A percentile compares a stretch with the other conserved stretches of the same genome.
These are phyloP conservation scores for Solanum chmielewskii DNA, from an alignment of 257 asterid genomes.

Conservation along the genomic window DNA sequence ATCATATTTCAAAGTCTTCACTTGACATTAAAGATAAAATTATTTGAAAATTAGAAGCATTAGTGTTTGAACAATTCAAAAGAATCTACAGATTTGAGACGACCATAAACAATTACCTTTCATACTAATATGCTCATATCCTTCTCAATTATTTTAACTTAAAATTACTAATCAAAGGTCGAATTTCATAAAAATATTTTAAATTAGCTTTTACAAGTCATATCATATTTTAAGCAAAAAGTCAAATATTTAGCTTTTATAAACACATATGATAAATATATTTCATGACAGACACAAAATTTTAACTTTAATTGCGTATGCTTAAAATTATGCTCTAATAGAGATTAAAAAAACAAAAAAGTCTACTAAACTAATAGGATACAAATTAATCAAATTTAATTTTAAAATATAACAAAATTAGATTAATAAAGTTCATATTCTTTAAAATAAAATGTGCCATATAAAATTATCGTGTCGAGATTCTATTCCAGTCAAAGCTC, in stretches of 20 bases:
- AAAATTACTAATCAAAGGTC: background rate
- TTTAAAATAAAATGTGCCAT: background rate
- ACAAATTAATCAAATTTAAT: background rate
- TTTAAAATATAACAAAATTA: background rate
- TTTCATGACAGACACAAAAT: fast-evolving
- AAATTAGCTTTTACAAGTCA: background rate
- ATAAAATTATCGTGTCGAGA: background rate
- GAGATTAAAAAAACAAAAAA: background rate
- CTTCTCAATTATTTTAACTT: background rate
- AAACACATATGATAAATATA: background rate
- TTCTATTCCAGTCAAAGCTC: background rate
- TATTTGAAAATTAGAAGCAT: background rate
- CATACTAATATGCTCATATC: background rate
- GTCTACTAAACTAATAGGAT: background rate
- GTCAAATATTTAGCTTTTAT: background rate
- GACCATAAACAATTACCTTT: background rate
- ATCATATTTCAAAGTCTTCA: background rate
- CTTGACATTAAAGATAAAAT: background rate
- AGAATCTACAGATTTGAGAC: background rate
- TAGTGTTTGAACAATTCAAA: background rate
- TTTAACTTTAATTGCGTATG: background rate
- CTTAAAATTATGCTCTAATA: background rate
- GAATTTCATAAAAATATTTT: background rate
- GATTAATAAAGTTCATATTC: background rate
- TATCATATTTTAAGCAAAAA: background rate